Percentiles rank a stretch among this genome's conserved stretches.
Conservation (phyloP, 2,329 filamentous ascomycete genomes). For the Graphilbum sp. region DNA sequence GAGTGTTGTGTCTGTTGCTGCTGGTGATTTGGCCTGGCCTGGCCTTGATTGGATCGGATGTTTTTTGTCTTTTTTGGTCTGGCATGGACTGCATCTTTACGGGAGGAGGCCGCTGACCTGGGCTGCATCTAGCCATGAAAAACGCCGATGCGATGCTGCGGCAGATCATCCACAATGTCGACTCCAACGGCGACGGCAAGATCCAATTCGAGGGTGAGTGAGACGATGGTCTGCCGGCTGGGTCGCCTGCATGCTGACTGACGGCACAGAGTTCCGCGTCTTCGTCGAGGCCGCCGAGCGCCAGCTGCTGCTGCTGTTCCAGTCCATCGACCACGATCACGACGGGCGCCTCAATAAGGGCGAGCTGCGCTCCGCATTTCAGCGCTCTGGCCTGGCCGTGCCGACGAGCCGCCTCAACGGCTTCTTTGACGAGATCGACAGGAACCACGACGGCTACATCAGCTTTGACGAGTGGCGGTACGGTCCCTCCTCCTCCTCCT, state of each 20-base stretch:
- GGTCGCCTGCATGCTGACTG: background rate
- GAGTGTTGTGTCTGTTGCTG: constrained; percentile 13
- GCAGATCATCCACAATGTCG: constrained; percentile 66
- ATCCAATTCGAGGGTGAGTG: constrained; percentile 71
- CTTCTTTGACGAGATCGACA: constrained; percentile 83
- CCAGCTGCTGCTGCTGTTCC: constrained; percentile 68
- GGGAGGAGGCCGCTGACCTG: too few species aligned
- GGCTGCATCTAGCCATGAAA: constrained; percentile 52
- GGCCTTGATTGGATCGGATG: too few species aligned
- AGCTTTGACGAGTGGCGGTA: constrained; percentile 96
- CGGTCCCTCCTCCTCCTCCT: constrained; percentile 15
- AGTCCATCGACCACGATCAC: constrained; percentile 68
- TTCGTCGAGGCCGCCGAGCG: constrained; percentile 82
- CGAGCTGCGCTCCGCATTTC: constrained; percentile 70
- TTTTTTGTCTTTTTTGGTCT: too few species aligned
- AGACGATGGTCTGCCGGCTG: background rate
- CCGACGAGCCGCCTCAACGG: constrained; percentile 60
- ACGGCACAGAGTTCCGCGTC: constrained; percentile 57
- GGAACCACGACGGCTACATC: constrained; percentile 74
- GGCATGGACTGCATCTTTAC: too few species aligned
- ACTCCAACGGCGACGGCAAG: constrained; percentile 69
- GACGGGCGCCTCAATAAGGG: constrained; percentile 74
- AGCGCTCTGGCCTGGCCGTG: constrained; percentile 61
- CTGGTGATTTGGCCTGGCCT: too few species aligned
- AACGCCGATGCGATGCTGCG: constrained; percentile 78